Evolutionary conservation across 352 stramenopile genomes (phyloP).

Genomic region (Globisporangium lucens): DNA sequence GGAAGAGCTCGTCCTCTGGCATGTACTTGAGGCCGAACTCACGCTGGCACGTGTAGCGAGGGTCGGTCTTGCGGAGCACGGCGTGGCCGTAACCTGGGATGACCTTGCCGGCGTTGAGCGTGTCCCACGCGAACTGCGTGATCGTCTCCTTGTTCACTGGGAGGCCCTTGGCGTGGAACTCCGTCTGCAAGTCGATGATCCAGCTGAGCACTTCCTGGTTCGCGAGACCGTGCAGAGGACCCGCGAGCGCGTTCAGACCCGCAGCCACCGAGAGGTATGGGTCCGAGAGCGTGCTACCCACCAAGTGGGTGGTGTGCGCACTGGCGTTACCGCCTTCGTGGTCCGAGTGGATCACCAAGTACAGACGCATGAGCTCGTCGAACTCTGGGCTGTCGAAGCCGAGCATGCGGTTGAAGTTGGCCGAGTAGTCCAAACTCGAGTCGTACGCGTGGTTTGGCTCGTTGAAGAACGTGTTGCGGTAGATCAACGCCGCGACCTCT

Average conservation of each 20-base stretch:
- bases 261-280: slow-evolving; percentile 96
- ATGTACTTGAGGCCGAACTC: slow-evolving; percentile 99
- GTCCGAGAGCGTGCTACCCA: slow-evolving; percentile 97
- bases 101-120: slow-evolving; percentile 98
- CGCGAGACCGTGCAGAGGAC: slow-evolving; percentile 97
- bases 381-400: slow-evolving; percentile 96
- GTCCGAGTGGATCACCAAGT: slow-evolving; percentile 99
- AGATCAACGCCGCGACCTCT: slow-evolving; percentile 98
- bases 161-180: slow-evolving; percentile 96
- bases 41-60: slow-evolving; percentile 98
- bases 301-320: slow-evolving; percentile 98
- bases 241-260: slow-evolving; percentile 97
- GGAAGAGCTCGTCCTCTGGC: slow-evolving; percentile 98
- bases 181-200: slow-evolving; percentile 93
- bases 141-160: slow-evolving; percentile 98
- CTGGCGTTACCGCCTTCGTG: slow-evolving; percentile 99
- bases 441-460: slow-evolving; percentile 92
- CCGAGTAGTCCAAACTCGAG: slow-evolving; percentile 96
- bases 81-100: slow-evolving; percentile 98
- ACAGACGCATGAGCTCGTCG: slow-evolving; percentile 99
- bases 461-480: slow-evolving; percentile 98
- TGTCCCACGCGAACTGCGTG: slow-evolving; percentile 99
- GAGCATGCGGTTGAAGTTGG: slow-evolving; percentile 99
- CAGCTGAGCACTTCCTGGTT: slow-evolving; percentile 98
- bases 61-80: slow-evolving; percentile 98